These are phyloP conservation scores for Calonectria crousiana DNA, from an alignment of 2,329 filamentous ascomycete genomes.

Conservation along the genomic window DNA sequence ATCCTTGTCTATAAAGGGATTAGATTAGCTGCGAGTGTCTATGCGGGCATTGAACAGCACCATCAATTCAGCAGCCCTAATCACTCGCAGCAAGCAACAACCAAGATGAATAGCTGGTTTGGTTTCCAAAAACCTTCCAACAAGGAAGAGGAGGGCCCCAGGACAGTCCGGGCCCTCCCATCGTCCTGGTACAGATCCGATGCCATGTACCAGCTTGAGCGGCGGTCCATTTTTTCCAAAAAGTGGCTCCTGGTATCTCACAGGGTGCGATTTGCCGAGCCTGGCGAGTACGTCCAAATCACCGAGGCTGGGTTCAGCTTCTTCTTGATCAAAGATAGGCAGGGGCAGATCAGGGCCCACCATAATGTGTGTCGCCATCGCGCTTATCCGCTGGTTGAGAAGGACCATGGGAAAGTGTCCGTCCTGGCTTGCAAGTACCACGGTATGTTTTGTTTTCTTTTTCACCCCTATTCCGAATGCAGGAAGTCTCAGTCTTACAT, in stretches of 20 bases:
- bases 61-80: background rate
- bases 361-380: slow-evolving; percentile 27
- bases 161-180: slow-evolving; percentile 25
- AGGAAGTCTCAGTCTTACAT: background rate
- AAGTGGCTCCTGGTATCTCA: slow-evolving; percentile 68
- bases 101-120: slow-evolving; percentile 26
- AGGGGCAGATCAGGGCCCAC: slow-evolving; percentile 20
- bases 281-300: slow-evolving; percentile 68
- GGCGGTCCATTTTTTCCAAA: slow-evolving; percentile 67
- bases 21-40: background rate
- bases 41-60: background rate
- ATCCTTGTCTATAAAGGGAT: slow-evolving; percentile 20
- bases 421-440: slow-evolving; percentile 27
- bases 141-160: slow-evolving; percentile 5
- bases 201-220: slow-evolving; percentile 68
- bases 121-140: background rate
- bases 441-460: slow-evolving; percentile 3
- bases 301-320: slow-evolving; percentile 54
- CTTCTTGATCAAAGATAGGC: slow-evolving; percentile 25
- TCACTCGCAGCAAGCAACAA: background rate
- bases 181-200: slow-evolving; percentile 61
- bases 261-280: slow-evolving; percentile 60
- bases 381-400: slow-evolving; percentile 24
- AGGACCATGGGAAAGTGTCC: slow-evolving; percentile 16
- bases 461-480: background rate